Percentiles rank a stretch among this genome's conserved stretches.
Evolutionary conservation across 1,139 yeast species (phyloP).

Genomic region (Magnusiomyces suaveolens): DNA sequence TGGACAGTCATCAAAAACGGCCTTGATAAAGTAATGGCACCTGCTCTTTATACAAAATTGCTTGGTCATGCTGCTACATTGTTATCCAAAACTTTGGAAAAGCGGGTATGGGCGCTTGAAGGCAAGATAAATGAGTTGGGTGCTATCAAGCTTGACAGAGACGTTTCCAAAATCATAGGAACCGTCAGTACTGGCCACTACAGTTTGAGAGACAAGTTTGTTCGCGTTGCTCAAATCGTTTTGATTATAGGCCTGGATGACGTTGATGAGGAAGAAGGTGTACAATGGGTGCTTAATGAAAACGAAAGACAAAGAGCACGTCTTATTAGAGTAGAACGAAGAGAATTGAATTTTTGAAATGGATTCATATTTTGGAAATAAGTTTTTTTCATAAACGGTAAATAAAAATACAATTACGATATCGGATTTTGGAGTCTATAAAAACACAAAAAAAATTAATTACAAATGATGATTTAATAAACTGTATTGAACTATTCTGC

Average conservation of each 20-base stretch:
- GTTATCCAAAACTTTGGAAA: slow-evolving; percentile 48
- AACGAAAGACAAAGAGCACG: slow-evolving; percentile 57
- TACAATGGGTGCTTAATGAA: slow-evolving; percentile 75
- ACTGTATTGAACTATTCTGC: background rate
- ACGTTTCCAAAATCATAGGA: slow-evolving; percentile 57
- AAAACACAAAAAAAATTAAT: background rate
- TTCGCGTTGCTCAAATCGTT: slow-evolving; percentile 73
- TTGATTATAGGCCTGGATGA: slow-evolving; percentile 77
- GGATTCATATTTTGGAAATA: too few relatives aligned
- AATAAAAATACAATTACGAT: background rate
- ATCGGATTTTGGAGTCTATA: background rate
- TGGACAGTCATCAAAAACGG: slow-evolving; percentile 65
- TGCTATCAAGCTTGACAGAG: slow-evolving; percentile 74
- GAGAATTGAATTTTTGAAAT: slow-evolving; percentile 27
- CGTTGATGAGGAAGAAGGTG: slow-evolving; percentile 53
- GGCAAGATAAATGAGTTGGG: slow-evolving; percentile 74
- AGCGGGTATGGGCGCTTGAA: slow-evolving; percentile 54
- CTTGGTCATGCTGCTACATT: slow-evolving; percentile 45
- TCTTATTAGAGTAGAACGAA: slow-evolving; percentile 28
- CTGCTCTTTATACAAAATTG: slow-evolving; percentile 41
- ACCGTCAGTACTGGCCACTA: slow-evolving; percentile 37
- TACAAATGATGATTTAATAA: background rate
- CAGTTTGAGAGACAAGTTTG: slow-evolving; percentile 64
- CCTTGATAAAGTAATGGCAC: slow-evolving; percentile 49
- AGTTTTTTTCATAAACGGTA: background rate